These are phyloP conservation scores for Inonotus obliquus DNA, from an alignment of 1,284 basidiomycete genomes.

Conservation along the genomic window DNA sequence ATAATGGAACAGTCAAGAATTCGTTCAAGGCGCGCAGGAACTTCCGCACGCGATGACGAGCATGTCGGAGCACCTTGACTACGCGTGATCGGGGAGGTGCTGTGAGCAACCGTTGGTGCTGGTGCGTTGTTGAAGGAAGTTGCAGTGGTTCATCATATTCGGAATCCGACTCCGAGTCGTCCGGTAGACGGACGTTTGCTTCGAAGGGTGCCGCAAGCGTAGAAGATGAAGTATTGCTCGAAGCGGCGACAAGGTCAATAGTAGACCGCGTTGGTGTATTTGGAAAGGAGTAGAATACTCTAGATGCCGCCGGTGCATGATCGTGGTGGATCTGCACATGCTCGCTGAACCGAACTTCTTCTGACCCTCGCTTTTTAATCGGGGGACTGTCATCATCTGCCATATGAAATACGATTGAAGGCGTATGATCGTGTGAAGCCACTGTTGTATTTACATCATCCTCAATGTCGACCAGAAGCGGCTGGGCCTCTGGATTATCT, in stretches of 20 bases:
- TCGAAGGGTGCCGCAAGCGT: background rate
- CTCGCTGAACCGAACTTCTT: background rate
- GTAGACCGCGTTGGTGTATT: slow-evolving; percentile 14
- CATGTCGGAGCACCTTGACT: slow-evolving; percentile 31
- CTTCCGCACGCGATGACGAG: slow-evolving; percentile 28
- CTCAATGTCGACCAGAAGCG: slow-evolving; percentile 7
- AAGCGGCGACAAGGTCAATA: background rate
- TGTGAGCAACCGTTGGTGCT: slow-evolving; percentile 13
- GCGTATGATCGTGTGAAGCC: background rate
- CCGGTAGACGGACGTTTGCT: background rate
- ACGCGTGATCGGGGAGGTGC: slow-evolving; percentile 29
- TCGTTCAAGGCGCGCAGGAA: slow-evolving; percentile 47
- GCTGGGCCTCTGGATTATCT: slow-evolving; percentile 3
- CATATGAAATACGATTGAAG: slow-evolving; percentile 6
- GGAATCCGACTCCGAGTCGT: background rate
- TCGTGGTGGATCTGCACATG: background rate
- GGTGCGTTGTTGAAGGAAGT: background rate
- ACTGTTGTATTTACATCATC: background rate
- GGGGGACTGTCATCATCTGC: background rate
- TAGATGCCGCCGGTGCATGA: background rate
- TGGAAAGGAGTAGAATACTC: slow-evolving; percentile 12
- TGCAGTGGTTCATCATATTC: background rate
- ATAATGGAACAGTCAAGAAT: slow-evolving; percentile 88
- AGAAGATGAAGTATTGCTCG: background rate
- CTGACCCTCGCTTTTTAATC: background rate